These are phyloP conservation scores for Pugionium cornutum DNA, from an alignment of 345 rosid genomes.

Conservation along the genomic window DNA sequence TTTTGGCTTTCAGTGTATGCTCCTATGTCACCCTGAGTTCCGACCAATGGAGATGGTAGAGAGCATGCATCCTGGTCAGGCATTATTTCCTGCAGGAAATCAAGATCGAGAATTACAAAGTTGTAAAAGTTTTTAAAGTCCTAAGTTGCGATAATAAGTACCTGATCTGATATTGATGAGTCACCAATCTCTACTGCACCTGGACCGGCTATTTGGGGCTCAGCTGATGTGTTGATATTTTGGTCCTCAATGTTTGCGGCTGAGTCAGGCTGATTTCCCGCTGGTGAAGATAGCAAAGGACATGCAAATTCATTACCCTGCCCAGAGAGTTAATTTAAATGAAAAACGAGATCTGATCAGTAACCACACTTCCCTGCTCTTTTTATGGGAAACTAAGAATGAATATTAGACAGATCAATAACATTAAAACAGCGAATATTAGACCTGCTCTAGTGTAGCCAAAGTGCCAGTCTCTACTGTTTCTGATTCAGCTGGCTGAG, in stretches of 20 bases:
- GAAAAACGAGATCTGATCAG: conserved; percentile 18
- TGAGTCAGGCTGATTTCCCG: conserved; percentile 28
- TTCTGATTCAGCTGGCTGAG: conserved; percentile 29
- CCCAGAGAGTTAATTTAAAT: conserved; percentile 21
- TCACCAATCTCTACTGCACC: conserved; percentile 31
- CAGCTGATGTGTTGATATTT: conserved; percentile 32
- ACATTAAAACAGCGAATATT: conserved; percentile 9
- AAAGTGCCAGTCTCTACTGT: conserved; percentile 26
- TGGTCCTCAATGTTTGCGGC: conserved; percentile 24
- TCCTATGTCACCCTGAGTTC: conserved; percentile 27
- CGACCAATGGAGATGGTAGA: conserved; percentile 34
- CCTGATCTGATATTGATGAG: conserved; percentile 27
- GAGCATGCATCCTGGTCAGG: conserved; percentile 28
- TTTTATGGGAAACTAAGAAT: conserved; percentile 15
- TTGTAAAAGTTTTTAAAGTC: background rate
- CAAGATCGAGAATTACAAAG: conserved; percentile 20
- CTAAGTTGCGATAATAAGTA: conserved; percentile 16
- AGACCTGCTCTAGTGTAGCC: conserved; percentile 34
- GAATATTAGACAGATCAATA: conserved; percentile 14
- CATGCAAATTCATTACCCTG: conserved; percentile 33
- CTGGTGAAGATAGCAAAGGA: conserved; percentile 27
- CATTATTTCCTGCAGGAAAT: conserved; percentile 18
- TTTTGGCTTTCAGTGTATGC: conserved; percentile 25
- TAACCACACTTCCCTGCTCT: conserved; percentile 20
- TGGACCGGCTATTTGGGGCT: conserved; percentile 24